Conservation (phyloP, 2,329 filamentous ascomycete species). For the Lithohypha guttulata region DNA sequence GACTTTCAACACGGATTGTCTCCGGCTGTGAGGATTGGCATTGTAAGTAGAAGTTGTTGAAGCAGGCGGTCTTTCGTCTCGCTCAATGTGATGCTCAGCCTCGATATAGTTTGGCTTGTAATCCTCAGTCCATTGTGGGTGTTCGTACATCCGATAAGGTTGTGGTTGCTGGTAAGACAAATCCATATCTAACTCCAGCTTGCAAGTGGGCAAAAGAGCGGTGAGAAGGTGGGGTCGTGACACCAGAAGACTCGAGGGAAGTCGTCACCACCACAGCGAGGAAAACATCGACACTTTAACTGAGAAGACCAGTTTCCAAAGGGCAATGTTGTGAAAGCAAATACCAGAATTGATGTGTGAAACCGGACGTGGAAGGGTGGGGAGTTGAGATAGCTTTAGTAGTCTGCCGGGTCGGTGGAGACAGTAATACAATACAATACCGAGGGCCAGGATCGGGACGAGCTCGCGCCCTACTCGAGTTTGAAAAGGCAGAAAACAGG, state of each 20-base stretch:
- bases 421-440: slow-evolving; percentile 6
- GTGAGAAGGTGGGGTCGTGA: slow-evolving; percentile 12
- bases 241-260: slow-evolving; percentile 5
- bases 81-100: slow-evolving; percentile 43
- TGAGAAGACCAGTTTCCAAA: no score
- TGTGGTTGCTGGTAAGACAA: slow-evolving; percentile 34
- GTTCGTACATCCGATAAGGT: slow-evolving; percentile 32
- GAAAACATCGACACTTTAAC: slow-evolving; percentile 2
- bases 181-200: slow-evolving; percentile 14
- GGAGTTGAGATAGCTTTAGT: slow-evolving; percentile 9
- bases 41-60: slow-evolving; percentile 33
- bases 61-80: slow-evolving; percentile 42
- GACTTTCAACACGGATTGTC: slow-evolving; percentile 37
- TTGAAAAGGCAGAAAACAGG: slow-evolving; percentile 7
- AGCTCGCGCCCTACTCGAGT: slow-evolving; percentile 5
- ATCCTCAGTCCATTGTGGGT: slow-evolving; percentile 33
- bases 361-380: slow-evolving; percentile 9
- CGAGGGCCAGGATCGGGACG: background rate
- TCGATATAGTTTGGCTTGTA: slow-evolving; percentile 32
- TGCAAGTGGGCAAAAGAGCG: slow-evolving; percentile 9
- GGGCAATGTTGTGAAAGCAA: background rate
- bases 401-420: slow-evolving; percentile 3
- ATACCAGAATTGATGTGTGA: slow-evolving; percentile 6
- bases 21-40: slow-evolving; percentile 32
- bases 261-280: slow-evolving; percentile 7